Evolutionary conservation across 148 eudicot species (phyloP), one percentile per base, ranked within the genome.

Genomic region (Amaranthus cruentus): DNA sequence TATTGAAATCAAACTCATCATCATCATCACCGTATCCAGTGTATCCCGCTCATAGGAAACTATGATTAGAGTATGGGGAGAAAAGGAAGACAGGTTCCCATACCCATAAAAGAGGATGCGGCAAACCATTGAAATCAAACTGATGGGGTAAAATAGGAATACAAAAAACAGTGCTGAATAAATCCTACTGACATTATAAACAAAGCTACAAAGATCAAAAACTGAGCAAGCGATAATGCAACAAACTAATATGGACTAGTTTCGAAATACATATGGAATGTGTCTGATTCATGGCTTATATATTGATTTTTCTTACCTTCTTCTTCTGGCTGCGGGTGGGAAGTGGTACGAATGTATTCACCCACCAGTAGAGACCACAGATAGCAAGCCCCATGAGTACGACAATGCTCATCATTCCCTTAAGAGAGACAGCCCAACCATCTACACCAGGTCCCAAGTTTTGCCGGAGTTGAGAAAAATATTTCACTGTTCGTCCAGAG

Each of bases 361-460:
- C 99, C 99, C 99, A 96, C 99, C 99, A 92, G 84, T 96, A 92
- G 62, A 87, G 77, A 62, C 74, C 68, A 78, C 99, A 96, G 68
- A 96, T 96, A 10, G 87, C 79, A 58, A 88, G 63, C 21, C 99
- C 99, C 97, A 96, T 90, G 62, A 80, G 47, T 56, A 96, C 99
- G 46, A 90, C 99, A 73, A 96, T 96, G 78, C 94, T 90, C 99
- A 96, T 96, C 97, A 96, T 96, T 72, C 83, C 97, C 80, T 89
- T 90, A 55, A 96, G 86, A 57, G 99, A 96, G 72, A 96, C 47
- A 28, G 99, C 97, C 99, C 99, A 96, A 66, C 99, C 99, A 81
- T 96, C 99, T 18, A 96, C 96, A 69, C 99, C 97, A 18, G 99
- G 99, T 55, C 90, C 92, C 76, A 96, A 81, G 71, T 80, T 82